Evolutionary conservation across 2,329 filamentous ascomycete genomes (phyloP).

Genomic region (Fusarium ambrosium): DNA sequence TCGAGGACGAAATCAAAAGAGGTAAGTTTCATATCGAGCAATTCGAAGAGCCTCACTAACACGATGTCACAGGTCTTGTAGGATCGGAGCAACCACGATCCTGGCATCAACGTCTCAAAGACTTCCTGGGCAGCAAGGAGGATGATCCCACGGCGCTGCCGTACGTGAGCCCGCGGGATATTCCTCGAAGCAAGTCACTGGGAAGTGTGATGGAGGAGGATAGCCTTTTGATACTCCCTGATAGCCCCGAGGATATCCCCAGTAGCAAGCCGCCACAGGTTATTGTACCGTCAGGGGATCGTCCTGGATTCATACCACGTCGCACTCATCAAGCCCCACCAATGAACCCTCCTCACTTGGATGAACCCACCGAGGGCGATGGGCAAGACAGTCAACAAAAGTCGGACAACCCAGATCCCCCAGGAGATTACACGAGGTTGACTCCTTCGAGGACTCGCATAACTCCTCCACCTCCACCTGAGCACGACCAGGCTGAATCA

Average conservation of each 20-base stretch:
- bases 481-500: not conserved
- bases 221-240: slow-evolving; percentile 24
- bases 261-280: slow-evolving; percentile 19
- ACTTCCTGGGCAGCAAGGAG: slow-evolving; percentile 13
- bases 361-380: not conserved
- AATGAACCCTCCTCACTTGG: not conserved
- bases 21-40: slow-evolving; percentile 32
- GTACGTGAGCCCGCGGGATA: slow-evolving; percentile 26
- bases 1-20: slow-evolving; percentile 40
- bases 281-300: not conserved
- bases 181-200: slow-evolving; percentile 34
- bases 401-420: not conserved
- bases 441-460: too few species aligned
- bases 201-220: not conserved
- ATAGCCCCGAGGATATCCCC: slow-evolving; percentile 30
- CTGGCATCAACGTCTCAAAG: slow-evolving; percentile 25
- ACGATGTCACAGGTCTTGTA: slow-evolving; percentile 26
- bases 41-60: not conserved
- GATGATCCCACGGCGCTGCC: slow-evolving; percentile 37
- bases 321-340: not conserved
- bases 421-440: not conserved
- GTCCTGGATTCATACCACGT: slow-evolving; percentile 33
- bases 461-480: not conserved
- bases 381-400: not conserved
- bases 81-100: slow-evolving; percentile 1